phyloP scores from a whole-genome alignment of 371 early-diverging fungal genomes.

The Batkoa obscura region DNA sequence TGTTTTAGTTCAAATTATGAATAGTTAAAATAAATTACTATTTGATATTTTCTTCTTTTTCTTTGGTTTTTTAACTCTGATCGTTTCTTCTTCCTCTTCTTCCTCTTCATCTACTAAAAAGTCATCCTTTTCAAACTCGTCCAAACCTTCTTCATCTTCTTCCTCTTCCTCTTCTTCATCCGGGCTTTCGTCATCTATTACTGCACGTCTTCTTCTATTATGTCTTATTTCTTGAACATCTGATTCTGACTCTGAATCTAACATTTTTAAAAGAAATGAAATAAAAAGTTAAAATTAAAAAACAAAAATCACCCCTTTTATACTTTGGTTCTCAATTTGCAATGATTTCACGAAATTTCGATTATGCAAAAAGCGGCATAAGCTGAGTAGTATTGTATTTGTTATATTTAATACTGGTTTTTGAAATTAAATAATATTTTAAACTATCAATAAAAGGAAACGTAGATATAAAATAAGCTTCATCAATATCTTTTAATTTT shows the following conservation, averaged over 20 bases:
- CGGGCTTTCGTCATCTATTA: conserved; percentile 14
- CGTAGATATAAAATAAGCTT: no score
- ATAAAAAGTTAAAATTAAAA: not conserved
- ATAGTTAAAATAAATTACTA: no score
- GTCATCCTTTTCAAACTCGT: conserved; percentile 5
- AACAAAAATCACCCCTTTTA: not conserved
- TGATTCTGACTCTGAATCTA: conserved; percentile 8
- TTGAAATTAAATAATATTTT: no score
- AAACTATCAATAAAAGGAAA: no score
- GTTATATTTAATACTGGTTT: no score
- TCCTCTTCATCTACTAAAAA: conserved; percentile 17
- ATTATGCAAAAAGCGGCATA: no score
- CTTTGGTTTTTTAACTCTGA: conserved; percentile 11
- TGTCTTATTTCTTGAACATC: conserved; percentile 13
- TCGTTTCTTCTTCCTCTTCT: conserved; percentile 26
- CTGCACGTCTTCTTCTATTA: conserved; percentile 4
- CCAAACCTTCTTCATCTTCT: conserved; percentile 11
- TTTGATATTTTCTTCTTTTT: conserved; percentile 11
- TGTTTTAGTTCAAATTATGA: no score
- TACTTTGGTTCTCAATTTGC: no score
- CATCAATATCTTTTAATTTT: no score
- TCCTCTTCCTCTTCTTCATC: conserved; percentile 15
- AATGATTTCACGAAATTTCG: no score
- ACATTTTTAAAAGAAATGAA: not conserved
- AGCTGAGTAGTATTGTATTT: no score